phyloP scores from a whole-genome alignment of 2,329 filamentous ascomycete species.

The Triangularia verruculosa region DNA sequence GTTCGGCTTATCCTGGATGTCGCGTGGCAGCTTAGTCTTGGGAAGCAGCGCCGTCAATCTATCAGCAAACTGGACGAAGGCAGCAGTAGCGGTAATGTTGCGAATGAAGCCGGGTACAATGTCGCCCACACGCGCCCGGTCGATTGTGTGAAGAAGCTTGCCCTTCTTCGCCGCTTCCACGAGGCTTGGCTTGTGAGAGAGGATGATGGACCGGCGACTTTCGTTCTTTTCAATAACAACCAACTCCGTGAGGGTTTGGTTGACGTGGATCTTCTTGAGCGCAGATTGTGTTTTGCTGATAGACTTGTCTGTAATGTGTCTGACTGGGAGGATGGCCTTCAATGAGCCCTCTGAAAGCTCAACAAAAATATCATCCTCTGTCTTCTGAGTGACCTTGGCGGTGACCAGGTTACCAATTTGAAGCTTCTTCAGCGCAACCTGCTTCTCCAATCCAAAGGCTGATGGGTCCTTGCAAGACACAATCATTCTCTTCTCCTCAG shows the following conservation, averaged over 20 bases:
- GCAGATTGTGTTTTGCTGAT: conserved; percentile 72
- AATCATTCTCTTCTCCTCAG: conserved; percentile 67
- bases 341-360: conserved; percentile 72
- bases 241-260: conserved; percentile 78
- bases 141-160: conserved; percentile 68
- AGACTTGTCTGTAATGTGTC: conserved; percentile 83
- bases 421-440: conserved; percentile 71
- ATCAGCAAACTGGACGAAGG: conserved; percentile 86
- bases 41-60: conserved; percentile 75
- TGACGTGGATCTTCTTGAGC: conserved; percentile 77
- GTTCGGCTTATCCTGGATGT: conserved; percentile 62
- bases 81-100: conserved; percentile 75
- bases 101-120: conserved; percentile 76
- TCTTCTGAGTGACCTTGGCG: conserved; percentile 78
- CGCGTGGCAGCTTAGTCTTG: conserved; percentile 72
- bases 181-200: conserved; percentile 82
- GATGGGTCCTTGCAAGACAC: conserved; percentile 92
- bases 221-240: conserved; percentile 84
- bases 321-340: conserved; percentile 71
- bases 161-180: conserved; percentile 70
- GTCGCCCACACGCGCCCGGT: conserved; percentile 67
- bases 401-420: conserved; percentile 71
- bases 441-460: conserved; percentile 70
- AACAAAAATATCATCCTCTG: conserved; percentile 70
- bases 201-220: conserved; percentile 67